phyloP scores from a whole-genome alignment of 2,329 filamentous ascomycete species.

The Canariomyces notabilis region DNA sequence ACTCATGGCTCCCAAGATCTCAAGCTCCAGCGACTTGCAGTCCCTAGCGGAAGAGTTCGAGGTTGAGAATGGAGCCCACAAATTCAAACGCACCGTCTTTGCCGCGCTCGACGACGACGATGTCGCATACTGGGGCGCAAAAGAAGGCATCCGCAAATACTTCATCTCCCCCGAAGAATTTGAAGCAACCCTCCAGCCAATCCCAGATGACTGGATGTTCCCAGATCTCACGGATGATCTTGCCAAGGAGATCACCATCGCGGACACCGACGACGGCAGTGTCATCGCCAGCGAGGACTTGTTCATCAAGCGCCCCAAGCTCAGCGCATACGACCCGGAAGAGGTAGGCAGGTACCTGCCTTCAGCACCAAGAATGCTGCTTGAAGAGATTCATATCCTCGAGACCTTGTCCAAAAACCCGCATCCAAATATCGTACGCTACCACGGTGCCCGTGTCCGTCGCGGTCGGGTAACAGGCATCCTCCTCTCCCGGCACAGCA shows the following conservation, averaged over 20 bases:
- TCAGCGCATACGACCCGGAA: constrained; percentile 11
- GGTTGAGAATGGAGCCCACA: neutral
- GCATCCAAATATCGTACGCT: constrained; percentile 19
- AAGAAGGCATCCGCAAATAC: neutral
- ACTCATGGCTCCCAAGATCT: neutral
- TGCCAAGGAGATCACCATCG: too few relatives aligned
- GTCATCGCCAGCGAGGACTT: too few relatives aligned
- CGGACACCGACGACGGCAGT: too few relatives aligned
- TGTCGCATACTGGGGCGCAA: neutral
- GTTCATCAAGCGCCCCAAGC: constrained; percentile 7
- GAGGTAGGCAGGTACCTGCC: neutral
- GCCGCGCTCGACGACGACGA: neutral
- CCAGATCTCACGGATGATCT: too few relatives aligned
- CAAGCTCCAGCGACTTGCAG: neutral
- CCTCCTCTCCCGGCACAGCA: constrained; percentile 21
- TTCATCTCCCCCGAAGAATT: neutral
- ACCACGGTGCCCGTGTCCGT: constrained; percentile 27
- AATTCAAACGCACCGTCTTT: neutral
- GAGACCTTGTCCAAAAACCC: constrained; percentile 6
- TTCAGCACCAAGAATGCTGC: neutral
- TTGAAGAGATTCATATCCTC: constrained; percentile 13
- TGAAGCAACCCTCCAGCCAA: neutral
- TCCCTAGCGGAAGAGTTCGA: neutral
- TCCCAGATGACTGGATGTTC: too few relatives aligned
- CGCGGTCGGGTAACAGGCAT: constrained; percentile 25